These are phyloP conservation scores for Agarophyton chilense DNA, from an alignment of 23 red algal genomes.

Conservation along the genomic window DNA sequence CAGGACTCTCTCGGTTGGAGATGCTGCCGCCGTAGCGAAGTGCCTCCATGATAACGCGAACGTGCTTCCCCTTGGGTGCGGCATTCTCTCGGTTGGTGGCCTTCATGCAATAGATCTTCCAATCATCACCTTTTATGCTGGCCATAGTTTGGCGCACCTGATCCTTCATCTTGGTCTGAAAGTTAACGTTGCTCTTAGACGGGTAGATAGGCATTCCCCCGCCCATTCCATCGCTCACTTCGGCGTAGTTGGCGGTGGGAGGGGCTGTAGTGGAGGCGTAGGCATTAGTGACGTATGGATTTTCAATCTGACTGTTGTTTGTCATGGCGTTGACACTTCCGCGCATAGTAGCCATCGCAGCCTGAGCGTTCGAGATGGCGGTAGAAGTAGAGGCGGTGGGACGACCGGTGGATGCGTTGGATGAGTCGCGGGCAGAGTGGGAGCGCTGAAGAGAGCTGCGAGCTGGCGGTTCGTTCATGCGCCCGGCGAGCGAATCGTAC, in stretches of 20 bases:
- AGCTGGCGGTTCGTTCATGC: slow-evolving; percentile 17
- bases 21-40: slow-evolving; percentile 91
- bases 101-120: slow-evolving; percentile 94
- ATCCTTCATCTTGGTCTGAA: slow-evolving; percentile 75
- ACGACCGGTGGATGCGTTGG: not conserved
- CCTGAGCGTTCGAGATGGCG: slow-evolving; percentile 7
- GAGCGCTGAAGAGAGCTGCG: not conserved
- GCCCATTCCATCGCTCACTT: slow-evolving; percentile 5
- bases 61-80: slow-evolving; percentile 94
- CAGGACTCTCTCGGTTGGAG: slow-evolving; percentile 80
- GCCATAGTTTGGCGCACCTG: slow-evolving; percentile 69
- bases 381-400: not conserved
- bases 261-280: slow-evolving; percentile 56
- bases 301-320: slow-evolving; percentile 38
- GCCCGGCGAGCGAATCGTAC: slow-evolving; percentile 47
- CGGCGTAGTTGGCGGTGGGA: slow-evolving; percentile 21
- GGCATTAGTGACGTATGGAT: slow-evolving; percentile 66
- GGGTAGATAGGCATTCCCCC: slow-evolving; percentile 5
- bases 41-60: slow-evolving; percentile 90
- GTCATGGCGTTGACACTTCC: slow-evolving; percentile 5
- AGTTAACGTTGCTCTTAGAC: slow-evolving; percentile 37
- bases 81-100: slow-evolving; percentile 84
- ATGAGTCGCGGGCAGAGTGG: slow-evolving; percentile 14
- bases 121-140: slow-evolving; percentile 85
- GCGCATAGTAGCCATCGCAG: slow-evolving; percentile 9